Evolutionary conservation across 768 basidiomycete genomes (phyloP), one percentile per base, ranked within the genome.

Genomic region (Mycena olivaceomarginata): DNA sequence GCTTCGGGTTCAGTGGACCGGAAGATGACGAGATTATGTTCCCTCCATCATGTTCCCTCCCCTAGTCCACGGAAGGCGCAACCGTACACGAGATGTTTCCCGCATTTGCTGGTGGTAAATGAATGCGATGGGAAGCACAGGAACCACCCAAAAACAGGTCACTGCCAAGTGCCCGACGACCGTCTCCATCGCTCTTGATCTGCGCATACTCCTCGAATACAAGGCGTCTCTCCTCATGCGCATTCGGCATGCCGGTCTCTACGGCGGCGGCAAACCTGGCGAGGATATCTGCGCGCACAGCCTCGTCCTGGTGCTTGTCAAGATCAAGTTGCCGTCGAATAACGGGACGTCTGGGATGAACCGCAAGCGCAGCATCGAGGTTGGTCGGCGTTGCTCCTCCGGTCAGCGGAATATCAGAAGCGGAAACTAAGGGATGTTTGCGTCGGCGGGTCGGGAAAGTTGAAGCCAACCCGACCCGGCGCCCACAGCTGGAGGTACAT

Each of bases 401-500:
- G 83, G 20, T 0, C 31, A 53, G 53, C 12, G 65, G 76, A 31
- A 84, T 76, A 13, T 79, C 41, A 0, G 85, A 86, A 0, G 84
- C 80, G 4, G 84, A 82, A 62, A 85, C 83, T 63, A 81, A 82
- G 13, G 82, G 11, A 83, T 83, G 73, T 84, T 15, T 7, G 1
- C 62, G 37, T 83, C 80, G 16, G 68, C 65, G 4, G 77, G 0
- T 90, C 82, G 6, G 81, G 39, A 0, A 73, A 72, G 10, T 79
- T 48, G 10, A 79, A 53, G 20, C 85, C 85, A 0, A 82, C 80
- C 2, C 88, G 87, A 0, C 89, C 91, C 3, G 91, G 80, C 0
- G 91, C 91, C 84, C 91, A 91, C 2, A 90, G 84, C 78, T 92
- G 91, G n/a, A 86, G 56, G 81, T 83, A 89, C 67, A 91, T 87